Conservation (phyloP, 1,284 basidiomycete species). For the Malassezia sympodialis region DNA sequence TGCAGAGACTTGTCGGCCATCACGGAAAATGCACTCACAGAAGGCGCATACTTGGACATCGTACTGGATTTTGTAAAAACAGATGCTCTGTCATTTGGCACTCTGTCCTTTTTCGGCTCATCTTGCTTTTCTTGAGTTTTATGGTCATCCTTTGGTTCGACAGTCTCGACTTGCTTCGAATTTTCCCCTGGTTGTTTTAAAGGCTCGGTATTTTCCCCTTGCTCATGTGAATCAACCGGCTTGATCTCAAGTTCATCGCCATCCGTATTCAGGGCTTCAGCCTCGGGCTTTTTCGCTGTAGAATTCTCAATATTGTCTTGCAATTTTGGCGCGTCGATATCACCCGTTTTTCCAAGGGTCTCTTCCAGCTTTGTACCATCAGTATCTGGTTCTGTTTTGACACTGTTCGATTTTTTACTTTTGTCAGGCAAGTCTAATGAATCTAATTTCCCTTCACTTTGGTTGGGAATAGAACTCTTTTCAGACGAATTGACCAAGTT, state of each 20-base stretch:
- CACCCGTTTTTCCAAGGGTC: too few species aligned
- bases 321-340: background rate
- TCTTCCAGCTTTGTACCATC: too few species aligned
- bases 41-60: background rate
- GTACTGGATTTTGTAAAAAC: constrained; percentile 14
- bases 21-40: constrained; percentile 3
- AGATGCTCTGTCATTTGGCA: constrained; percentile 3
- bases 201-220: too few species aligned
- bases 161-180: background rate
- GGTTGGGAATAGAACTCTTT: background rate
- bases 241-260: too few species aligned
- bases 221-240: too few species aligned
- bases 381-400: too few species aligned
- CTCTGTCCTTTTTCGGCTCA: background rate
- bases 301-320: too few species aligned
- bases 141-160: background rate
- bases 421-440: too few species aligned
- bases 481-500: background rate
- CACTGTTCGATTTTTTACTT: too few species aligned
- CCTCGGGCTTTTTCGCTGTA: too few species aligned
- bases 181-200: background rate
- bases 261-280: too few species aligned
- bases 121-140: background rate
- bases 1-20: background rate
- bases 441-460: background rate